A percentile compares a stretch with the other conserved stretches of the same genome.
phyloP scores from a whole-genome alignment of 495 filamentous ascomycete species.

The Echria macrotheca region DNA sequence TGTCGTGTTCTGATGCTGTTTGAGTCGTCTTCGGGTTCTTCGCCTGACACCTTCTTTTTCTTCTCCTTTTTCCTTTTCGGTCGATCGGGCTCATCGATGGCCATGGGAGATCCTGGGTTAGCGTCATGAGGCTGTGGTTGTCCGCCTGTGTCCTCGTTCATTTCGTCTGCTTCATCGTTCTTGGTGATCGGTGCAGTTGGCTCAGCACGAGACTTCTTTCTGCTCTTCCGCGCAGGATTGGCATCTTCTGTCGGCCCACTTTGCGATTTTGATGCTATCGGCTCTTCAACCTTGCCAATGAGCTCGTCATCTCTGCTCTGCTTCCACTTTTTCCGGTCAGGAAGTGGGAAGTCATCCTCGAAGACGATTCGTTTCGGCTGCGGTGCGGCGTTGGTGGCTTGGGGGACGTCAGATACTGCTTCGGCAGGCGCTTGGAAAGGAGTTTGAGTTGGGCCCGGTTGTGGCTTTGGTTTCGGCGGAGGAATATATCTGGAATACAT shows the following conservation, averaged over 20 bases:
- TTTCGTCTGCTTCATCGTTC: not conserved
- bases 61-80: conserved; percentile 24
- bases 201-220: too few relatives aligned
- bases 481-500: conserved; percentile 10
- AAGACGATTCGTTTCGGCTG: conserved; percentile 26
- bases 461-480: conserved; percentile 7
- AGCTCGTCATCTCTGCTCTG: conserved; percentile 12
- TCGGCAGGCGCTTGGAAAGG: too few relatives aligned
- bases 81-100: conserved; percentile 1
- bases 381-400: not conserved
- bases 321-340: conserved; percentile 13
- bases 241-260: too few relatives aligned
- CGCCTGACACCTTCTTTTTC: conserved; percentile 31
- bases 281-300: not conserved
- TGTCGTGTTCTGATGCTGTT: conserved; percentile 33
- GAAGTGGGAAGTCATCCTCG: conserved; percentile 20
- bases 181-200: not conserved
- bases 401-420: conserved; percentile 1
- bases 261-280: conserved; percentile 21
- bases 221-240: too few relatives aligned
- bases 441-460: too few relatives aligned
- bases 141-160: too few relatives aligned
- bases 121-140: not conserved
- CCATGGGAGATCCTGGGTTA: too few relatives aligned
- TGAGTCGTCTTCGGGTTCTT: conserved; percentile 13